Conservation (phyloP, 768 basidiomycete species). For the Podaxis carcinomalis region DNA sequence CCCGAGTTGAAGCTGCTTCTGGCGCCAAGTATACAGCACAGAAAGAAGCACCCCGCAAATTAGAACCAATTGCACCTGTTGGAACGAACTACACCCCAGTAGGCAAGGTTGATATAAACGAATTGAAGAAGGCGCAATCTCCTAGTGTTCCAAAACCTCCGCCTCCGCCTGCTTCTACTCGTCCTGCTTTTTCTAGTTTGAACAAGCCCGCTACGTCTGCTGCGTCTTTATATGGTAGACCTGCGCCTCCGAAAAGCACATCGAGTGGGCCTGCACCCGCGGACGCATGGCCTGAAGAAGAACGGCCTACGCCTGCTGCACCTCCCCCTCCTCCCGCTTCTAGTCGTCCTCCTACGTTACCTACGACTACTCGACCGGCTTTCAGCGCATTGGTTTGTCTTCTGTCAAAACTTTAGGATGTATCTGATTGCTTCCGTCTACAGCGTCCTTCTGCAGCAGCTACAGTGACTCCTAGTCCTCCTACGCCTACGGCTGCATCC, state of each 20-base stretch:
- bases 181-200: slow-evolving; percentile 43
- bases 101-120: slow-evolving; percentile 67
- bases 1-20: slow-evolving; percentile 81
- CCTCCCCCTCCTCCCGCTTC: slow-evolving; percentile 41
- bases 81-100: slow-evolving; percentile 75
- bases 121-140: slow-evolving; percentile 44
- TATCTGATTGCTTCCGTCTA: background rate
- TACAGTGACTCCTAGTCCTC: slow-evolving; percentile 23
- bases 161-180: slow-evolving; percentile 37
- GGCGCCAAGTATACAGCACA: slow-evolving; percentile 89
- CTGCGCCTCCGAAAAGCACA: slow-evolving; percentile 16
- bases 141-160: slow-evolving; percentile 34
- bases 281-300: slow-evolving; percentile 60
- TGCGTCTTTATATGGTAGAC: slow-evolving; percentile 38
- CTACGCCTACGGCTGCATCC: slow-evolving; percentile 39
- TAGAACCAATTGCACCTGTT: slow-evolving; percentile 78
- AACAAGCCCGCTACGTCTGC: slow-evolving; percentile 34
- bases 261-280: slow-evolving; percentile 37
- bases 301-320: slow-evolving; percentile 29
- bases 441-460: slow-evolving; percentile 15
- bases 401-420: background rate
- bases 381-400: slow-evolving; percentile 30
- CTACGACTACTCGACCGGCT: slow-evolving; percentile 27
- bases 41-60: slow-evolving; percentile 66
- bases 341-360: slow-evolving; percentile 43